Base-by-base conservation (phyloP, 2,329 filamentous ascomycete species). In the Elsinoe necatrix region DNA sequence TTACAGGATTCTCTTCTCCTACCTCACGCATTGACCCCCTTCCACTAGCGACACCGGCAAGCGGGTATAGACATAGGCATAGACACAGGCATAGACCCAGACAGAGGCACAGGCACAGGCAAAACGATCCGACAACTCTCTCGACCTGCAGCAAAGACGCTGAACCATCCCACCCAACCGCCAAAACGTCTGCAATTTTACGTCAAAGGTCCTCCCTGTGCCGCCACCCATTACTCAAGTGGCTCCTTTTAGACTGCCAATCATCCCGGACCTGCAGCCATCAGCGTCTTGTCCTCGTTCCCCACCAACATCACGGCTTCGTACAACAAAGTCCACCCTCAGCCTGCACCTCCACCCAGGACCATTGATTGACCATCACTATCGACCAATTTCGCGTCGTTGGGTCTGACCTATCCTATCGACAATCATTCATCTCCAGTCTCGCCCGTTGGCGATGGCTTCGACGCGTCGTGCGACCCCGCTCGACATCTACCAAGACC, bases 401-500 rank as follows among this genome's bases (percentile, higher is more conserved):
- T 56, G 37, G 42, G 16, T 23, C 42, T 35, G 54, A 47, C 34
- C 29, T 42, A 16, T 23, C 29, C 39, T 56, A 56, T 56, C 54
- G 54, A 48, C 54, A 56, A 48, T 14, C 54, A n/a, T 45, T 21
- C 16, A 20, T 27, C 39, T 35, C 18, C 31, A 48, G 54, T 55
- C 51, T 58, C 50, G 41, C 41, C 41, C 57, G 21, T 54, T 54
- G 57, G 58, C 63, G 58, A 79, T 78, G 76, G 72, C 76, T 69
- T 73, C 77, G 70, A 79, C 78, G 77, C 79, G 78, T 76, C 77
- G 75, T 63, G 75, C 75, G 66, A 69, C 71, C 61, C 71, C 74
- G 64, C 70, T 83, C 70, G 76, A 82, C 65, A 79, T 81, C 68
- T 81, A 79, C 67, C 76, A 83, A 67, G 80, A 84, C 69, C 71